Conservation (phyloP, 2,329 filamentous ascomycete genomes). For the Monosporascus ibericus region DNA sequence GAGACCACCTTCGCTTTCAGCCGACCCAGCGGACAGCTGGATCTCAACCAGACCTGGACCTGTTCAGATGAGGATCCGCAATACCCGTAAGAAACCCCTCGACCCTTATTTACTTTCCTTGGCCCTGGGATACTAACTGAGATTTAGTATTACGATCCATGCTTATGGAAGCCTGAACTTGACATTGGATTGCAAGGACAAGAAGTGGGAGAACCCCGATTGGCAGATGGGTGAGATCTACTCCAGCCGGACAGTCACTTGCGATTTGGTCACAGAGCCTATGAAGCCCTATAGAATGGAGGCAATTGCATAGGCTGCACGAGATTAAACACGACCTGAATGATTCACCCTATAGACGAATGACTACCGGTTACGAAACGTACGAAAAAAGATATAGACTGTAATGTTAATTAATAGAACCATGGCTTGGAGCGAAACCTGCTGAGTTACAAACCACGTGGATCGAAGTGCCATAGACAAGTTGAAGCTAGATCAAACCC, state of each 20-base stretch:
- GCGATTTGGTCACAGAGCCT: conserved; percentile 22
- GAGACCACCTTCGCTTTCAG: conserved; percentile 38
- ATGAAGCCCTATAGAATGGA: conserved; percentile 28
- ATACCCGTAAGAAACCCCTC: conserved; percentile 27
- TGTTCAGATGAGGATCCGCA: conserved; percentile 35
- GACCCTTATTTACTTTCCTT: neutral
- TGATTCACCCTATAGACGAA: too few species aligned
- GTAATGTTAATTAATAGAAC: too few species aligned
- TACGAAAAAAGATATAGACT: too few species aligned
- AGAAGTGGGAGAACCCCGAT: conserved; percentile 30
- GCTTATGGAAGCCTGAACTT: conserved; percentile 28
- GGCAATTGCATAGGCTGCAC: conserved; percentile 26
- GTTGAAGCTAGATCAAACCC: too few species aligned
- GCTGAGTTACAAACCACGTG: too few species aligned
- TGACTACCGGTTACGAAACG: too few species aligned
- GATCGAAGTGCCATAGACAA: too few species aligned
- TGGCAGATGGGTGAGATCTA: conserved; percentile 36
- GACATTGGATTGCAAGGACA: conserved; percentile 28
- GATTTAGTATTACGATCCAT: conserved; percentile 24
- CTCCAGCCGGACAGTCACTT: conserved; percentile 27
- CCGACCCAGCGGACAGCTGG: conserved; percentile 28
- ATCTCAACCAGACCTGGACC: conserved; percentile 43
- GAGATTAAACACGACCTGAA: too few species aligned
- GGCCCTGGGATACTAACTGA: conserved; percentile 4
- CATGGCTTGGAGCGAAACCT: too few species aligned